Evolutionary conservation across 495 filamentous ascomycete species (phyloP).

Genomic region (Hapsidospora chrysogenum): DNA sequence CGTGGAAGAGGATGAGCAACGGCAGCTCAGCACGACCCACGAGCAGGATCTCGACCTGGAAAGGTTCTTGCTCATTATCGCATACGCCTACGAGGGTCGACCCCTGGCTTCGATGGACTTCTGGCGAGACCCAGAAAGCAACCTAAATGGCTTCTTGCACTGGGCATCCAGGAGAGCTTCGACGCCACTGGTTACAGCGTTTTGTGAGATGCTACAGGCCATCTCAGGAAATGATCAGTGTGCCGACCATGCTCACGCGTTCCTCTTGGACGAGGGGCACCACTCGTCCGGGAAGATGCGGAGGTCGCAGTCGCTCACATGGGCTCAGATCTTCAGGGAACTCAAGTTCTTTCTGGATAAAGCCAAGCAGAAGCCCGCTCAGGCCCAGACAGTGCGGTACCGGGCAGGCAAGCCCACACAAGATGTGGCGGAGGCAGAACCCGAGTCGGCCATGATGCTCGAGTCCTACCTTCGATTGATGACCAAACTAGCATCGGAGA

Average conservation of each 20-base stretch:
- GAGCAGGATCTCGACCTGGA: slow-evolving; percentile 75
- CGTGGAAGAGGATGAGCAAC: slow-evolving; percentile 75
- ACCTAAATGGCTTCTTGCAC: slow-evolving; percentile 80
- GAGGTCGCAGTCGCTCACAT: slow-evolving; percentile 66
- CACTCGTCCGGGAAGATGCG: slow-evolving; percentile 58
- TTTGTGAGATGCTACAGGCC: slow-evolving; percentile 85
- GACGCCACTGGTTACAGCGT: slow-evolving; percentile 82
- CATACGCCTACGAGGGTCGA: slow-evolving; percentile 75
- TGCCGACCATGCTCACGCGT: slow-evolving; percentile 67
- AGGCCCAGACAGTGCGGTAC: slow-evolving; percentile 35
- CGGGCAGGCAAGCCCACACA: slow-evolving; percentile 37
- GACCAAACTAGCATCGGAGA: slow-evolving; percentile 56
- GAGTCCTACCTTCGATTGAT: slow-evolving; percentile 84
- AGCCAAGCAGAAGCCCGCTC: slow-evolving; percentile 44
- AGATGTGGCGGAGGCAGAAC: slow-evolving; percentile 48
- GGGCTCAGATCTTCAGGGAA: slow-evolving; percentile 84
- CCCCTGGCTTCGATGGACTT: slow-evolving; percentile 71
- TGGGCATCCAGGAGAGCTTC: slow-evolving; percentile 90
- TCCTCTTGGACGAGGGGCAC: slow-evolving; percentile 73
- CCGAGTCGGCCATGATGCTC: slow-evolving; percentile 79
- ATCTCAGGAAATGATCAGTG: slow-evolving; percentile 66
- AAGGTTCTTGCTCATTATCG: slow-evolving; percentile 77
- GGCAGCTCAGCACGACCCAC: slow-evolving; percentile 49
- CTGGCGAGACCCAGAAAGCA: slow-evolving; percentile 77
- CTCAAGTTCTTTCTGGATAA: slow-evolving; percentile 56